A percentile compares a stretch with the other conserved stretches of the same genome.
Evolutionary conservation across 306 rosid species (phyloP).

Genomic region (Cucumis melo): DNA sequence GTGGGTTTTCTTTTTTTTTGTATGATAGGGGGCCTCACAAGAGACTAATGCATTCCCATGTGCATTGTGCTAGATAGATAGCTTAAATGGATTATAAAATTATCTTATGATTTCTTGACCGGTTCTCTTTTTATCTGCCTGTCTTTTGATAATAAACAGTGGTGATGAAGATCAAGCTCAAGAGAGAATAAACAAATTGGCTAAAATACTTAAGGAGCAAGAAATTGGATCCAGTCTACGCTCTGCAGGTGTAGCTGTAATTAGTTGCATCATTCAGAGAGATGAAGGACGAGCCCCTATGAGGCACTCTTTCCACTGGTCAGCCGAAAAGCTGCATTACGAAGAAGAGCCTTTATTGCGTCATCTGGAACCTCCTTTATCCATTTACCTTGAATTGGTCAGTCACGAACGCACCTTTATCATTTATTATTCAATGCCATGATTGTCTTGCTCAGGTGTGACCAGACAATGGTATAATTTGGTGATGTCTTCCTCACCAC

Average conservation of each 20-base stretch:
- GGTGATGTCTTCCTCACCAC: neutral
- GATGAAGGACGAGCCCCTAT: constrained; percentile 99
- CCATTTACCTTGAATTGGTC: constrained; percentile 97
- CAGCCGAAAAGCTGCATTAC: constrained; percentile 51
- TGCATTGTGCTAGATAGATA: neutral
- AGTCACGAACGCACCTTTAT: constrained; percentile 15
- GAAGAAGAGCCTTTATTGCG: constrained; percentile 91
- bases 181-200: constrained; percentile 83
- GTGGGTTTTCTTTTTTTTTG: no score
- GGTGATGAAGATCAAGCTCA: constrained; percentile 99
- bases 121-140: neutral
- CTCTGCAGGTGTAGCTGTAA: constrained; percentile 69
- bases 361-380: constrained; percentile 93
- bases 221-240: constrained; percentile 59
- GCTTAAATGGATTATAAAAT: neutral
- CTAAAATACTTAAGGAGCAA: constrained; percentile 74
- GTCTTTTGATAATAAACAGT: constrained; percentile 40
- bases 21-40: no score
- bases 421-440: neutral
- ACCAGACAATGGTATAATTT: neutral
- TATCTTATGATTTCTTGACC: neutral
- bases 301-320: constrained; percentile 99
- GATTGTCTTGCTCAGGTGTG: neutral
- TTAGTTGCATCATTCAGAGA: constrained; percentile 94
- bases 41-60: no score